Base-by-base conservation (phyloP, 192 early-diverging fungal genomes). In the Coemansia sp. region DNA sequence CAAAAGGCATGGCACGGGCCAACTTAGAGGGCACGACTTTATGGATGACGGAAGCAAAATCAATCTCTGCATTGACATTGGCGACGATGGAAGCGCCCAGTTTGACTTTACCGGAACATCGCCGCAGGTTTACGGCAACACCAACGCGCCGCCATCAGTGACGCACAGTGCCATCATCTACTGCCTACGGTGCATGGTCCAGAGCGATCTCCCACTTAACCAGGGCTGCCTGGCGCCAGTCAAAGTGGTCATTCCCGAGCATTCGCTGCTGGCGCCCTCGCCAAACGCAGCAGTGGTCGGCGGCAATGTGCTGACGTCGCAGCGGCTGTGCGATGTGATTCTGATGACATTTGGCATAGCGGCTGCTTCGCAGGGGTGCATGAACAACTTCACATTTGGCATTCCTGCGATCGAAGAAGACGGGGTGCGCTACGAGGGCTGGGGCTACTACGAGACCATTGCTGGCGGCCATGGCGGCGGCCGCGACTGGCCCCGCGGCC, bases 371-470 rank as follows among this genome's bases (percentile, higher is more conserved):
- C 94, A 98, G 67, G 87, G 96, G 0, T 92, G 90, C 67, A 90
- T 88, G 82, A 98, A 98, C 82, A 98, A 98, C 58, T 76, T 98
- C 44, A 97, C 96, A 3, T 98, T 98, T 67, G 96, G 96, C 6
- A 75, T 84, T 6, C 71, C 77, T 11, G 60, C 62, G 9, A 38
- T 47, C 3, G 58, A 70, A 21, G 40, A 53, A 1, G 57, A 75
- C 28, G 73, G 67, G 34, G 36, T 31, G 30, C 62, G 46, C 15
- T 57, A 65, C 16, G 82, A 88, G 2, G 92, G 93, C 20, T 96
- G 92, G 86, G 93, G 93, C 16, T 98, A 98, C 61, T 96, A 96
- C 72, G 93, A 98, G 69, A 97, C 94, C 6, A 95, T 98, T 60
- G 90, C 86, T 38, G 86, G 90, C 34, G 85, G 85, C 36, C 84